phyloP scores from a whole-genome alignment of 2,329 filamentous ascomycete species.

The Parascedosporium putredinis region DNA sequence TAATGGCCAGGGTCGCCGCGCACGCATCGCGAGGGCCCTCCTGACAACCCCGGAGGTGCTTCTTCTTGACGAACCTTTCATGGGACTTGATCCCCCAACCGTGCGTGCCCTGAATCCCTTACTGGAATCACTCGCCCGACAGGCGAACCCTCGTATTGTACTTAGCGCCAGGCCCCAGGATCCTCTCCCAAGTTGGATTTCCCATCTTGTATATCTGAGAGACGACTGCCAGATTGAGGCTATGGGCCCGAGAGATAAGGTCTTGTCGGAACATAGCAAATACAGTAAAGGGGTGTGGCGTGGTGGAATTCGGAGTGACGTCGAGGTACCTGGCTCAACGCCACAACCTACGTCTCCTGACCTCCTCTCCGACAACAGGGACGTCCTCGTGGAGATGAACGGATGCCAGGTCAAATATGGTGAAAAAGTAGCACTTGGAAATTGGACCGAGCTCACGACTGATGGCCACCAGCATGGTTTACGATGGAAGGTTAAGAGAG shows the following conservation, averaged over 20 bases:
- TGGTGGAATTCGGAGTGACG: slow-evolving; percentile 33
- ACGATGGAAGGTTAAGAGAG: slow-evolving; percentile 71
- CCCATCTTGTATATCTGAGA: slow-evolving; percentile 65
- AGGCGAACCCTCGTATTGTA: slow-evolving; percentile 59
- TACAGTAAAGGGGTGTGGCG: slow-evolving; percentile 35
- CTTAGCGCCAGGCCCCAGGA: slow-evolving; percentile 78
- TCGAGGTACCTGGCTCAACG: neutral
- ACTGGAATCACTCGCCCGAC: slow-evolving; percentile 56
- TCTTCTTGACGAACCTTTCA: slow-evolving; percentile 87
- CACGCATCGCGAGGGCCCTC: slow-evolving; percentile 79
- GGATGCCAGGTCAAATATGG: slow-evolving; percentile 77
- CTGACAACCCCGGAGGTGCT: slow-evolving; percentile 70
- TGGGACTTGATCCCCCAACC: slow-evolving; percentile 86
- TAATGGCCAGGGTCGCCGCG: slow-evolving; percentile 82
- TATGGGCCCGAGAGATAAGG: slow-evolving; percentile 54
- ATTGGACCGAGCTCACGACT: slow-evolving; percentile 56
- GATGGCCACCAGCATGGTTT: slow-evolving; percentile 51
- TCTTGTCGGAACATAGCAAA: slow-evolving; percentile 42
- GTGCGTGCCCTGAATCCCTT: slow-evolving; percentile 61
- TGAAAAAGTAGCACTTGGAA: slow-evolving; percentile 65
- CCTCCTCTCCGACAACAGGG: slow-evolving; percentile 12
- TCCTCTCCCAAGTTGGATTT: slow-evolving; percentile 80
- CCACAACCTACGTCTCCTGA: slow-evolving; percentile 29
- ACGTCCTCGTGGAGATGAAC: slow-evolving; percentile 72
- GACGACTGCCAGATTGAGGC: slow-evolving; percentile 54